phyloP scores from a whole-genome alignment of 164 flowering plant species.

The Tetracentron sinense region DNA sequence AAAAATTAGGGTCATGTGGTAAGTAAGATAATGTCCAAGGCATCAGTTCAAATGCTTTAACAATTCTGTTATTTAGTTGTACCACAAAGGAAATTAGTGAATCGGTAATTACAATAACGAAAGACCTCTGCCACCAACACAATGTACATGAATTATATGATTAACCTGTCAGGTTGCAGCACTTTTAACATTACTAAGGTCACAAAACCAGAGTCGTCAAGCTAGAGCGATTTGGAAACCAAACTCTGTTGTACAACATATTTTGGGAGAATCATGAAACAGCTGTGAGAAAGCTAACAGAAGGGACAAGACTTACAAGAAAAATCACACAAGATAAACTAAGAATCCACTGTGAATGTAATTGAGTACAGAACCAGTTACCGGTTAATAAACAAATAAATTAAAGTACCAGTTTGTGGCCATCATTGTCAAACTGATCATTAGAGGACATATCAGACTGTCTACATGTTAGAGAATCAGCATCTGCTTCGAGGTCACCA shows the following conservation, averaged over 20 bases:
- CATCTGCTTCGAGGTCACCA: constrained; percentile 95
- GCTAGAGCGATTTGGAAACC: neutral
- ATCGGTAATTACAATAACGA: no score
- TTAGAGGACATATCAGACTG: constrained; percentile 70
- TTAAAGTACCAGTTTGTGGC: constrained; percentile 45
- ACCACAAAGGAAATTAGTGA: no score
- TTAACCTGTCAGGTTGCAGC: neutral
- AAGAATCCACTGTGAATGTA: no score
- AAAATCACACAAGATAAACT: no score
- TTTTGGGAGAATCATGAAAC: no score
- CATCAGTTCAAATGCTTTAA: no score
- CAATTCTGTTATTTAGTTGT: no score
- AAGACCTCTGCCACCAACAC: no score
- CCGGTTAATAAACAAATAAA: no score
- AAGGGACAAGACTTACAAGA: neutral
- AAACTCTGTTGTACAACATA: neutral
- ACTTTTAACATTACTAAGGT: neutral
- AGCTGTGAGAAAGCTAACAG: neutral
- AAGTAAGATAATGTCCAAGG: no score
- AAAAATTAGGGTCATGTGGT: no score
- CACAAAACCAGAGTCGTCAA: neutral
- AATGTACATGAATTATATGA: neutral
- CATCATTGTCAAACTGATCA: constrained; percentile 55
- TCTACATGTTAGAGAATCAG: constrained; percentile 80
- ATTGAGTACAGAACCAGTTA: neutral